A percentile compares a stretch with the other conserved stretches of the same genome.
phyloP scores from a whole-genome alignment of 164 flowering plant species.

The Umbilicus rupestris region DNA sequence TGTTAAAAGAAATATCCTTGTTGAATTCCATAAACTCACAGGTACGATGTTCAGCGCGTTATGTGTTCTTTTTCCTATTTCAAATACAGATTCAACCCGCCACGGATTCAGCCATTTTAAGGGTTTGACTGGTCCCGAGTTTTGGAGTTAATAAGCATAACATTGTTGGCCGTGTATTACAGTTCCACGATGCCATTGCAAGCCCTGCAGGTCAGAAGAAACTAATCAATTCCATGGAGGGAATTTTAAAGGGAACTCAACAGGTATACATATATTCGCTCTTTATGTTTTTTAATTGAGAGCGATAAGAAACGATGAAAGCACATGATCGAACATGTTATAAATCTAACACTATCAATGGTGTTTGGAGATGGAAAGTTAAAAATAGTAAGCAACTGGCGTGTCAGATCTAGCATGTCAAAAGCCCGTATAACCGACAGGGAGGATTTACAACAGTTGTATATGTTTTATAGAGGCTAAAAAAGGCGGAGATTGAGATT shows the following conservation, averaged over 20 bases:
- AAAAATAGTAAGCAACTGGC: neutral
- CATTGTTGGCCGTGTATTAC: constrained; percentile 7
- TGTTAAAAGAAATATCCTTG: constrained; percentile 77
- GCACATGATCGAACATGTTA: neutral
- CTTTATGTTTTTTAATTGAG: neutral
- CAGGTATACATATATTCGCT: constrained; percentile 38
- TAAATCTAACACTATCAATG: neutral
- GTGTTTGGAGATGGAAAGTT: too few relatives aligned
- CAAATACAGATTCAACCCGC: neutral
- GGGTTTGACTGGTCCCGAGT: neutral
- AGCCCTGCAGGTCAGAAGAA: constrained; percentile 49
- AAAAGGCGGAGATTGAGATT: constrained; percentile 44
- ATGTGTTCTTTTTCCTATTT: neutral
- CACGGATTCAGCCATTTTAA: neutral
- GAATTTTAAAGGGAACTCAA: constrained; percentile 56
- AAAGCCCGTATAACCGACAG: neutral
- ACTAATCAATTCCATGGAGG: constrained; percentile 72
- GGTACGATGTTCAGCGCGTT: constrained; percentile 26
- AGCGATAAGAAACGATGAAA: neutral
- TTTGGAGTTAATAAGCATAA: neutral
- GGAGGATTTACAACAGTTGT: neutral
- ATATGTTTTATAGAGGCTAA: constrained; percentile 47
- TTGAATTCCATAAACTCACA: constrained; percentile 74
- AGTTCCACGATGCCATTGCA: constrained; percentile 74
- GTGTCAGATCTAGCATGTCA: neutral